Conservation (phyloP, 306 rosid species). For the Prunus fruticosa region DNA sequence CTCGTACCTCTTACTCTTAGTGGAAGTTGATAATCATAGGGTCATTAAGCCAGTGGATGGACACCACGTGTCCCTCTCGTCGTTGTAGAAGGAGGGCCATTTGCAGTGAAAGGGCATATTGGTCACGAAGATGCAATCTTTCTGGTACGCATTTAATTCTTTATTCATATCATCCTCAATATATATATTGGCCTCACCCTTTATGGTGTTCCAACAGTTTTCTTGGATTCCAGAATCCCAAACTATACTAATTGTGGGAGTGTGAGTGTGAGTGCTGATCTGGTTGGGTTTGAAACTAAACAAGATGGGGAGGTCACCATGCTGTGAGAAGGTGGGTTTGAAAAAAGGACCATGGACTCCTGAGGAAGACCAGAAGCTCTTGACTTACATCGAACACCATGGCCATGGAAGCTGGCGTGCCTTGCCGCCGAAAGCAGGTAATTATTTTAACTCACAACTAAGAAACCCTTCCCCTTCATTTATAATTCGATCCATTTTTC, state of each 20-base stretch:
- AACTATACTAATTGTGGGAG: too few species aligned
- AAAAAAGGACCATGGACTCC: slow-evolving; percentile 99
- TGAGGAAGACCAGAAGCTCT: slow-evolving; percentile 93
- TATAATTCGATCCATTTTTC: background rate
- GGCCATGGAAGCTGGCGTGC: slow-evolving; percentile 99
- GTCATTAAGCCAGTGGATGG: slow-evolving; percentile 4
- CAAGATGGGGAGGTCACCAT: slow-evolving; percentile 90
- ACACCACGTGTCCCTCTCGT: background rate
- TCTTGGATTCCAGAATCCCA: background rate
- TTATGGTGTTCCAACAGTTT: background rate
- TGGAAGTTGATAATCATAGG: too few species aligned
- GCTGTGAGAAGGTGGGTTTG: slow-evolving; percentile 92
- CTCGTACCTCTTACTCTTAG: too few species aligned
- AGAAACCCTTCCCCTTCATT: too few species aligned
- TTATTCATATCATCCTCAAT: background rate
- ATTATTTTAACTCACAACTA: background rate
- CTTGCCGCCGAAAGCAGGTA: slow-evolving; percentile 91
- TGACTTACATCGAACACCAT: slow-evolving; percentile 77
- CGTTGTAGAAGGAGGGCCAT: too few species aligned
- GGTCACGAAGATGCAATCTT: too few species aligned
- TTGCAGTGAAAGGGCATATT: too few species aligned
- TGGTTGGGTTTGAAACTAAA: background rate
- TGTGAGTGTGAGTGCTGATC: too few species aligned
- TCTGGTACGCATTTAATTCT: background rate
- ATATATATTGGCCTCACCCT: slow-evolving; percentile 1